phyloP scores from a whole-genome alignment of 2,329 filamentous ascomycete species.

The Calonectria ilicicola region DNA sequence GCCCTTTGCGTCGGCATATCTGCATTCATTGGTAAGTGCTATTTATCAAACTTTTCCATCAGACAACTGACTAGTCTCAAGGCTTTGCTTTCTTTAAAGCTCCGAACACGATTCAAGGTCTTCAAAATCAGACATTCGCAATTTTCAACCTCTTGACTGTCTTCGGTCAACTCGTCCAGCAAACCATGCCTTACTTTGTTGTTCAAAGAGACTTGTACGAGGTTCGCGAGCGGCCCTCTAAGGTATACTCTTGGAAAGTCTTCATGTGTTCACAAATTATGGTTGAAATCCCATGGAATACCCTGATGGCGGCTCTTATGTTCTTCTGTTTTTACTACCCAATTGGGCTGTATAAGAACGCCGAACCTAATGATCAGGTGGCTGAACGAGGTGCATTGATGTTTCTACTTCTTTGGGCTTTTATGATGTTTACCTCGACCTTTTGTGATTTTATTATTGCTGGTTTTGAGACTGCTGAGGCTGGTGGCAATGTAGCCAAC shows the following conservation, averaged over 20 bases:
- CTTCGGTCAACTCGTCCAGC: constrained; percentile 82
- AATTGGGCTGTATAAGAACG: constrained; percentile 80
- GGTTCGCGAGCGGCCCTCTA: constrained; percentile 84
- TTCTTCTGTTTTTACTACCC: constrained; percentile 89
- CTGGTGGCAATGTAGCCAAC: constrained; percentile 74
- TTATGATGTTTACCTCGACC: constrained; percentile 84
- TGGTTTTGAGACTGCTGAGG: constrained; percentile 73
- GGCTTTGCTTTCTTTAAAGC: constrained; percentile 80
- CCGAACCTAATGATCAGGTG: constrained; percentile 68
- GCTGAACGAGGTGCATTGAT: constrained; percentile 80
- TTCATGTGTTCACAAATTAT: constrained; percentile 87
- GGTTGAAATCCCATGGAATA: constrained; percentile 88
- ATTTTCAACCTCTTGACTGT: constrained; percentile 87
- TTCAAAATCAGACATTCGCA: constrained; percentile 88
- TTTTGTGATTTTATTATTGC: constrained; percentile 83
- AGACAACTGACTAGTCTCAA: neutral
- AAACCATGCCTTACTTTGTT: constrained; percentile 89
- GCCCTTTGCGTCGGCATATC: constrained; percentile 73
- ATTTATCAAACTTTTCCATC: neutral
- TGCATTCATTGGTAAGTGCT: constrained; percentile 75
- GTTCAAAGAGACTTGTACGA: constrained; percentile 85
- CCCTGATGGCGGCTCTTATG: constrained; percentile 78
- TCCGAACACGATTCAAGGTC: constrained; percentile 77
- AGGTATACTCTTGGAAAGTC: constrained; percentile 86
- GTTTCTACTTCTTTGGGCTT: constrained; percentile 80